Evolutionary conservation across 2,329 filamentous ascomycete genomes (phyloP).

Genomic region (Thielaviopsis punctulata): DNA sequence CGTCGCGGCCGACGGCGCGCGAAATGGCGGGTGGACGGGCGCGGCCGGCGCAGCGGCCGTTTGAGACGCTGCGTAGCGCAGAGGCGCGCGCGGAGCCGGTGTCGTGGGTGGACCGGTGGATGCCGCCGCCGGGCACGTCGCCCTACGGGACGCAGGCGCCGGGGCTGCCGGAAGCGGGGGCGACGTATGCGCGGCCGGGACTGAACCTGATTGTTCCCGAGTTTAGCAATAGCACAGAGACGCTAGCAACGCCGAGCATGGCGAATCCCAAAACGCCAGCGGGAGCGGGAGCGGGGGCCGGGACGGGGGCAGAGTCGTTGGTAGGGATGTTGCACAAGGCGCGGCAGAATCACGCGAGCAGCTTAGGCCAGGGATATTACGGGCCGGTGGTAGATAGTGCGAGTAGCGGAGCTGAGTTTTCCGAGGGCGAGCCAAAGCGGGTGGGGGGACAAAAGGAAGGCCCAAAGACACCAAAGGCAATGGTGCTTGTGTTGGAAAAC

Average conservation of each 20-base stretch:
- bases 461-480: slow-evolving; percentile 18
- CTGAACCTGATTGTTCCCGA: slow-evolving; percentile 10
- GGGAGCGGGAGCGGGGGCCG: background rate
- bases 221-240: slow-evolving; percentile 10
- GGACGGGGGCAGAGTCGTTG: background rate
- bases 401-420: background rate
- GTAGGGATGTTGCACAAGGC: background rate
- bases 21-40: background rate
- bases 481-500: slow-evolving; percentile 13
- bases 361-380: too few species aligned
- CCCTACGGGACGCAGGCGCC: background rate
- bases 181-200: background rate
- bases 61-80: slow-evolving; percentile 6
- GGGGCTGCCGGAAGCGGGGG: too few species aligned
- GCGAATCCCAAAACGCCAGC: slow-evolving; percentile 10
- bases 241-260: slow-evolving; percentile 8
- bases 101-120: slow-evolving; percentile 10
- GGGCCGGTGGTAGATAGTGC: background rate
- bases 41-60: background rate
- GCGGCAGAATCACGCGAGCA: background rate
- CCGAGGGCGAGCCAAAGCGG: background rate
- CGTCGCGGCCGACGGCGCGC: background rate
- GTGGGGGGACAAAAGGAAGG: slow-evolving; percentile 10
- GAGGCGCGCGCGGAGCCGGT: slow-evolving; percentile 9
- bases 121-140: slow-evolving; percentile 6